Base-by-base conservation (phyloP, 1,284 basidiomycete genomes). In the Psilocybe mexicana region DNA sequence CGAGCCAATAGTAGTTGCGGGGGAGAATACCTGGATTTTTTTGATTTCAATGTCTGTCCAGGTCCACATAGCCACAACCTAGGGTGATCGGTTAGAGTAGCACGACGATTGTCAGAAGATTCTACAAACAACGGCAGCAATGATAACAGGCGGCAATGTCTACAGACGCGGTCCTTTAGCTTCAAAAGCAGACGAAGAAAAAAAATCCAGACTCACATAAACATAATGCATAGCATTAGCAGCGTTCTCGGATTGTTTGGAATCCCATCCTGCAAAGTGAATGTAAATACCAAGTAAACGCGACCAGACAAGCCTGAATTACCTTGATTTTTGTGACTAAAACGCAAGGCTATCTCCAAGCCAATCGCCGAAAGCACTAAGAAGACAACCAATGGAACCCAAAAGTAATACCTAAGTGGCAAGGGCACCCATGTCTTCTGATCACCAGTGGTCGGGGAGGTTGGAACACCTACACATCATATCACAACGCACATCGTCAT, bases 21-120 rank as follows among this genome's bases (percentile, higher is more conserved):
- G 49, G 36, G 23, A 23, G 26, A 18, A 28, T 4, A 52, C 79
- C 73, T 82, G 82, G 69, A 83, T 76, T 64, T 78, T 80, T 63
- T 82, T 80, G 55, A 83, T 79, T 58, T 82, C 81, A 25, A 80
- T 73, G 61, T 82, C 81, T 8, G 80, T 81, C 81, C 80, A 82
- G 8, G 79, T 69, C 81, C 81, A 83, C 50, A 82, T 61, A 0
- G 76, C 77, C 2, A 77, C 76, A 14, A 82, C 54, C 76, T 53
- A 30, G 24, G 10, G 12, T 18, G 46, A 40, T 48, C 30, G 6
- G 18, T 26, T 78, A 11, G 4, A 4, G 7, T 4, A 47, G 8
- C 11, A 6, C 30, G 25, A 25, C 45, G 47, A 24, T 3, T 12
- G 8, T 12, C 43, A 25, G 3, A 23, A 40, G 43, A 38, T 18